Conservation (phyloP, 768 basidiomycete genomes). For the Suillus lakei region DNA sequence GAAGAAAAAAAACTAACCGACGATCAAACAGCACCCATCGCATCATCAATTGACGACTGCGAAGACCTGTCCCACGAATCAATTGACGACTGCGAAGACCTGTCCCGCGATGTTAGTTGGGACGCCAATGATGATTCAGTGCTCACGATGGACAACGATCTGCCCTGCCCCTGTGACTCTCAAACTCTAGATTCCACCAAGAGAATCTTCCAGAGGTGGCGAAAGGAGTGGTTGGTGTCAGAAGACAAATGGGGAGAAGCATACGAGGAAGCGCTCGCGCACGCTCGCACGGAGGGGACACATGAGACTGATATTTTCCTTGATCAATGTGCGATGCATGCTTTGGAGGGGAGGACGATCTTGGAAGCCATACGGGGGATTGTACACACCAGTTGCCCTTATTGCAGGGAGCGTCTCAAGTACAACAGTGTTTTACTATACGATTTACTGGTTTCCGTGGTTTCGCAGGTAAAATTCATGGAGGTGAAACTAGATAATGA, state of each 20-base stretch:
- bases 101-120: no score
- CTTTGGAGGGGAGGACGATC: not conserved
- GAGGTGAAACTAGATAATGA: constrained; percentile 9
- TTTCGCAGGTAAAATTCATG: not conserved
- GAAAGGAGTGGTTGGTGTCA: not conserved
- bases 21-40: no score
- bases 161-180: no score
- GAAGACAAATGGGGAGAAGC: not conserved
- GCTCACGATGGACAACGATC: no score
- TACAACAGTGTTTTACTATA: not conserved
- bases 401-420: not conserved
- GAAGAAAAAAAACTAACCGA: no score
- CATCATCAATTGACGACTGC: no score
- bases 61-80: no score
- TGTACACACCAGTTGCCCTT: not conserved
- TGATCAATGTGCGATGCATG: not conserved
- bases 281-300: not conserved
- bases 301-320: not conserved
- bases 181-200: no score
- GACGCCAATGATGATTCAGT: no score
- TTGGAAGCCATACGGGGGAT: not conserved
- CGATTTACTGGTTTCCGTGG: not conserved
- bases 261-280: not conserved
- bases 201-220: no score
- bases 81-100: no score